Conservation (phyloP, 73 alveolate species). For the Symbiodinium pilosum region DNA sequence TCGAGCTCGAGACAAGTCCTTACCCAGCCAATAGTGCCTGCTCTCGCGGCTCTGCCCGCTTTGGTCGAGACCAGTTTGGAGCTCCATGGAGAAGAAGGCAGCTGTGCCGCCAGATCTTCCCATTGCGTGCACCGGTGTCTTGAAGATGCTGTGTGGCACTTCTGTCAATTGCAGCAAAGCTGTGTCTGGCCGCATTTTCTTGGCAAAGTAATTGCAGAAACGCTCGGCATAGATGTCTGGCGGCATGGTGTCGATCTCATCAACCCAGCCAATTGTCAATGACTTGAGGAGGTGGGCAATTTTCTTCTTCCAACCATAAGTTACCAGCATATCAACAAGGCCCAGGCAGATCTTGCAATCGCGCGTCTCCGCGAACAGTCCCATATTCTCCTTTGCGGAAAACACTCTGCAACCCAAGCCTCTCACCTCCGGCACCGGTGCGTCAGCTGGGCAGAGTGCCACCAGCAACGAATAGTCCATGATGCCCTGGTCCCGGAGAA, state of each 20-base stretch:
- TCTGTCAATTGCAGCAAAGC: neutral
- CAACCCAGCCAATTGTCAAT: neutral
- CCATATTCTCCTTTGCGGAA: neutral
- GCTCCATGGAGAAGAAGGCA: neutral
- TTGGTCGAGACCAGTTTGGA: too few relatives aligned
- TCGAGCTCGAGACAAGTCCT: constrained; percentile 6
- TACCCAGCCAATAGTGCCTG: neutral
- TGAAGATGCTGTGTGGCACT: neutral
- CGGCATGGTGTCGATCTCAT: neutral
- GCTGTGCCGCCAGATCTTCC: neutral
- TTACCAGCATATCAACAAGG: neutral
- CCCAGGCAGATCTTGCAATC: neutral
- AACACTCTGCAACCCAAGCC: neutral
- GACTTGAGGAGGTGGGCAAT: neutral
- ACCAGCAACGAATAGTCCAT: neutral
- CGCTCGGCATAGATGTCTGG: constrained; percentile 13
- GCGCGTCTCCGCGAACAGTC: neutral
- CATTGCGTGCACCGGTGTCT: neutral
- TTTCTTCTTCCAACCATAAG: neutral
- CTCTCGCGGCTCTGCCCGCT: too few relatives aligned
- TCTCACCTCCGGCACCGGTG: neutral
- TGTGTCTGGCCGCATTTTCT: neutral
- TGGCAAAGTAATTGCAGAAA: neutral
- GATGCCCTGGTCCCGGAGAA: neutral
- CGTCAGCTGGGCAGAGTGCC: neutral